Conservation (phyloP, 257 asterid genomes). For the Gynochthodes officinalis region DNA sequence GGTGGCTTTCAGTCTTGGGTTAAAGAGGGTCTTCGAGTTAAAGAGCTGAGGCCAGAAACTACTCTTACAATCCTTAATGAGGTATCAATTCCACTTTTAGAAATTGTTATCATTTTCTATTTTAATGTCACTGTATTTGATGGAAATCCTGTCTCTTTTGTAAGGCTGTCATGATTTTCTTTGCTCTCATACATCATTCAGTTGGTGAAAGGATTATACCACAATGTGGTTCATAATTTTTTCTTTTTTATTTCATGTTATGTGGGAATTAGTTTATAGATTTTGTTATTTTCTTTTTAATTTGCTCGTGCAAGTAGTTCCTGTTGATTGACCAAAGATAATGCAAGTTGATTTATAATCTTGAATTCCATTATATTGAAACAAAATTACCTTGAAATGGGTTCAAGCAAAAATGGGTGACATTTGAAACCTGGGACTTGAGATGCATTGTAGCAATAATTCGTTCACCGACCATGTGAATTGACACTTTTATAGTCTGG, state of each 20-base stretch:
- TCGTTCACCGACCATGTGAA: not conserved
- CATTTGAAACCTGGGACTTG: not conserved
- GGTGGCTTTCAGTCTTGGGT: conserved; percentile 94
- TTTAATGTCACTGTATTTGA: not conserved
- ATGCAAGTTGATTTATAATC: no score
- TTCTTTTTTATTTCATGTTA: not conserved
- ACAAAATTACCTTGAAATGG: not conserved
- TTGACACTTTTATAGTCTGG: not conserved
- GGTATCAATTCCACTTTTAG: conserved; percentile 29
- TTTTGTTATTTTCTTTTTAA: not conserved
- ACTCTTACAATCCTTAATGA: conserved; percentile 70
- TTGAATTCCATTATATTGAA: no score
- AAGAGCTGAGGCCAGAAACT: conserved; percentile 83
- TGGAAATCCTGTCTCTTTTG: not conserved
- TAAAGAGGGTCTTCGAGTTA: conserved; percentile 63
- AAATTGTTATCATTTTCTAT: not conserved
- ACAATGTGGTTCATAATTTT: not conserved
- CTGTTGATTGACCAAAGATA: not conserved
- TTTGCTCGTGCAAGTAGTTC: not conserved
- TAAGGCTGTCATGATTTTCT: not conserved
- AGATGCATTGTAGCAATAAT: not conserved
- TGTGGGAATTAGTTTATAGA: not conserved
- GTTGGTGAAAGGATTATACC: not conserved
- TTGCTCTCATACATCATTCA: not conserved
- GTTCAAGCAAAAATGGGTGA: not conserved